Evolutionary conservation across 2,329 filamentous ascomycete genomes (phyloP), one percentile per base, ranked within the genome.

Genomic region (Acrodontium crateriforme): DNA sequence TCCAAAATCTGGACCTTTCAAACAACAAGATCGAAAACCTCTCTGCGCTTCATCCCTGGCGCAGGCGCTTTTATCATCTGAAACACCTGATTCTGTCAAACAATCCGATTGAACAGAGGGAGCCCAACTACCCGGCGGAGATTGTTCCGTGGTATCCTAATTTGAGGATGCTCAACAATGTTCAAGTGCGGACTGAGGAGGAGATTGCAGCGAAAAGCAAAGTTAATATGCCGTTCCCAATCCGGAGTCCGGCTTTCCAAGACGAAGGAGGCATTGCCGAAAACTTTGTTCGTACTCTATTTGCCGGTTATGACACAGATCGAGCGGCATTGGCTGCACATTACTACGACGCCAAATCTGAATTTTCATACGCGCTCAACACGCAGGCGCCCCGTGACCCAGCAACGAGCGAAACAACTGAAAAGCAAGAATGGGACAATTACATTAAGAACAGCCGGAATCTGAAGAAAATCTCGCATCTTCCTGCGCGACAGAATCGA

Each of bases 1-100:
- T 95, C 34, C 76, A 82, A 50, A 85, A 93, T 40, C 71, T 98
- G 9, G 87, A 94, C 41, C 68, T 95, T 15, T 89, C 82, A 30
- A 71, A 76, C 48, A 95, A 95, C 56, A 70, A 74, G 21, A 71
- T 98, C 43, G 63, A 67, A 33, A 71, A 69, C 28, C 55, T 83
- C 27, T 69, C 73, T 31, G 68, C 70, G 7, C 55, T 98, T 25
- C 68, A 74, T 28, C 68, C 64, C 17, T 94, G 84, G 84, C 76
- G 76, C 35, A 71, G 74, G 47, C 82, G 79, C 30, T 85, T 95
- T 46, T 72, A 67, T 28, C 62, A 73, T 31, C 66, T 95, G 8
- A 74, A 92, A 47, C 85, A 85, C 28, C 66, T 98, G 2, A 73
- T 91, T 35, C 60, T 93, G 36, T 67, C 68, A 7, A 75, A 71